Evolutionary conservation across 768 basidiomycete genomes (phyloP).

Genomic region (Trichaptum fuscoviolaceum): DNA sequence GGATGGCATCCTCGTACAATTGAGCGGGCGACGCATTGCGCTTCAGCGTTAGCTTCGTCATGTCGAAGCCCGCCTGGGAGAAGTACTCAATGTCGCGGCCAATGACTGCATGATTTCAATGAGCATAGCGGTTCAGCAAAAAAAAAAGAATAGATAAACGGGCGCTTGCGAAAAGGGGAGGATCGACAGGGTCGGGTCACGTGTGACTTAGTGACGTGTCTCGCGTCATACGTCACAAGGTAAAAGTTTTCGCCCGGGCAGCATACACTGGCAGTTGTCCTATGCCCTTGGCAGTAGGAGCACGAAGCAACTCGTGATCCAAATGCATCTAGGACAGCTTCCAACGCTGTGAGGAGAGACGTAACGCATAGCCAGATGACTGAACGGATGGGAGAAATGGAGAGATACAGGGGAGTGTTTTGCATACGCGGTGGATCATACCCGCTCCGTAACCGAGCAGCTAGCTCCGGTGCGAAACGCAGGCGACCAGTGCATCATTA

Average conservation of each 20-base stretch:
- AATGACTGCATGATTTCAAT: conserved; percentile 52
- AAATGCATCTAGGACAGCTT: background rate
- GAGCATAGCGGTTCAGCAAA: conserved; percentile 9
- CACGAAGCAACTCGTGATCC: background rate
- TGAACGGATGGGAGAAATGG: too few relatives aligned
- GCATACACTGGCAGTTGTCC: background rate
- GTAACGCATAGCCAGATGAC: background rate
- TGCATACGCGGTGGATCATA: background rate
- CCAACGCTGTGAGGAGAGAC: background rate
- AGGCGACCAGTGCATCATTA: too few relatives aligned
- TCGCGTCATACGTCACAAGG: background rate
- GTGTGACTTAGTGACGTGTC: background rate
- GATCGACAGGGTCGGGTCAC: conserved; percentile 1
- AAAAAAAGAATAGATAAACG: conserved; percentile 9
- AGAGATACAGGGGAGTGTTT: background rate
- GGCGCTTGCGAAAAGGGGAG: background rate
- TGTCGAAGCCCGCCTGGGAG: conserved; percentile 99
- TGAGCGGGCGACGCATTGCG: conserved; percentile 87
- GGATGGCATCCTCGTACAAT: conserved; percentile 96
- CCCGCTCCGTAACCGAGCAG: background rate
- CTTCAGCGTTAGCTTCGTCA: conserved; percentile 94
- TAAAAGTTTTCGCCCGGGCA: background rate
- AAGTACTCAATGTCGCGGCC: conserved; percentile 94
- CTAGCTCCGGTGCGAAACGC: background rate
- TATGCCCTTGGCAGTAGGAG: background rate